Conservation (phyloP, 257 asterid species). For the Lithospermum erythrorhizon region DNA sequence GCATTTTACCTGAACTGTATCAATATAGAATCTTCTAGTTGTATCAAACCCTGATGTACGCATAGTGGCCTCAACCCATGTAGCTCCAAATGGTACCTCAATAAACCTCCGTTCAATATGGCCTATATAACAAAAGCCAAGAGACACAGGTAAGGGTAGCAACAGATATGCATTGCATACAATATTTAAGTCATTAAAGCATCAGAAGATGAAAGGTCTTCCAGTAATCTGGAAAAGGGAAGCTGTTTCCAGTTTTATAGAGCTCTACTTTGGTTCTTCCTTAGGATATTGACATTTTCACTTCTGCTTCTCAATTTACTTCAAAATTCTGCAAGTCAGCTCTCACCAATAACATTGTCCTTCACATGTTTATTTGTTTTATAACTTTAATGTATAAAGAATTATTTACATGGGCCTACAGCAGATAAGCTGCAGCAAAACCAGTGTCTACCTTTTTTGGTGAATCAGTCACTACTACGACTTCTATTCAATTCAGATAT, state of each 20-base stretch:
- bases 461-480: no score
- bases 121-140: conserved; percentile 31
- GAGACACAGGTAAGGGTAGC: conserved; percentile 14
- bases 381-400: no score
- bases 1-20: conserved; percentile 69
- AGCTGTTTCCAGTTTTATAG: background rate
- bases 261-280: background rate
- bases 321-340: no score
- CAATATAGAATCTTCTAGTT: conserved; percentile 72
- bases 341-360: no score
- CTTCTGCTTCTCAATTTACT: background rate
- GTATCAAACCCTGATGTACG: conserved; percentile 74
- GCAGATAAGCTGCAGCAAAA: no score
- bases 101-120: conserved; percentile 77
- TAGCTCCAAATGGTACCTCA: conserved; percentile 89
- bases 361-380: no score
- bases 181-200: background rate
- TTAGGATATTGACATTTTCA: background rate
- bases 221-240: background rate
- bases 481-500: no score
- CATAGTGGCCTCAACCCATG: conserved; percentile 92
- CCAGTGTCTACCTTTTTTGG: no score
- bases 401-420: no score
- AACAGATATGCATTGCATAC: background rate
- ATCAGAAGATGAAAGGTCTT: background rate